Conservation (phyloP, 352 stramenopile genomes). For the Globisporangium recalcitrans region DNA sequence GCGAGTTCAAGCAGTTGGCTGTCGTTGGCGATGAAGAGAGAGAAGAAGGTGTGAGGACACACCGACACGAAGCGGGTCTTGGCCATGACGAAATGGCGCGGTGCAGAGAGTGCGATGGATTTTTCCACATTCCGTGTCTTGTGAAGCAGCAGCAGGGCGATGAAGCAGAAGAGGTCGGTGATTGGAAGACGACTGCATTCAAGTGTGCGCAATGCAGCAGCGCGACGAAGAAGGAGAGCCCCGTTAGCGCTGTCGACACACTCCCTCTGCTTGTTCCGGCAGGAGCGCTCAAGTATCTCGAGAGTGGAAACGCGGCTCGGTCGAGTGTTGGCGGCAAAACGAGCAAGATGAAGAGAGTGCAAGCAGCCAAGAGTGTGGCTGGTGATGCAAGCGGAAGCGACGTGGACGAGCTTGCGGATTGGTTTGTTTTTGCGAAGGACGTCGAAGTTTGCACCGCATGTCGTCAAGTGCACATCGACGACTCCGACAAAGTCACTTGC, state of each 20-base stretch:
- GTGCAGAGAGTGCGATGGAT: conserved; percentile 33
- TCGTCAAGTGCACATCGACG: conserved; percentile 44
- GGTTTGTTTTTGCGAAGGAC: conserved; percentile 31
- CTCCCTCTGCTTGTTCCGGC: conserved; percentile 24
- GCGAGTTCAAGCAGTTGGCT: not conserved
- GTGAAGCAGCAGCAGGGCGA: conserved; percentile 1
- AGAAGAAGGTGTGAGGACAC: not conserved
- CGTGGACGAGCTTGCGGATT: conserved; percentile 9
- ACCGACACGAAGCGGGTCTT: not conserved
- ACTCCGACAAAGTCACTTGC: conserved; percentile 27
- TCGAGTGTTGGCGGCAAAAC: not conserved
- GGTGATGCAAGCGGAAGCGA: conserved; percentile 2
- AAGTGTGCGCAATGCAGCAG: conserved; percentile 23
- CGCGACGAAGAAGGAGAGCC: not conserved
- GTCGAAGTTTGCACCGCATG: conserved; percentile 56
- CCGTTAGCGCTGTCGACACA: not conserved
- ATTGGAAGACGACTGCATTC: not conserved
- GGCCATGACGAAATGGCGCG: conserved; percentile 16
- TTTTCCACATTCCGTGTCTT: conserved; percentile 41
- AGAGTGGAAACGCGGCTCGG: not conserved
- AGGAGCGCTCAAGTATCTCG: conserved; percentile 23
- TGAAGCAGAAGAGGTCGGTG: not conserved
- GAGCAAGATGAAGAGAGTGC: conserved; percentile 9
- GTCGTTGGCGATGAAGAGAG: not conserved
- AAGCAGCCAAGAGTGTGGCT: not conserved